Base-by-base conservation (phyloP, 1,284 basidiomycete genomes). In the Ceratorhiza oryzae-sativae region DNA sequence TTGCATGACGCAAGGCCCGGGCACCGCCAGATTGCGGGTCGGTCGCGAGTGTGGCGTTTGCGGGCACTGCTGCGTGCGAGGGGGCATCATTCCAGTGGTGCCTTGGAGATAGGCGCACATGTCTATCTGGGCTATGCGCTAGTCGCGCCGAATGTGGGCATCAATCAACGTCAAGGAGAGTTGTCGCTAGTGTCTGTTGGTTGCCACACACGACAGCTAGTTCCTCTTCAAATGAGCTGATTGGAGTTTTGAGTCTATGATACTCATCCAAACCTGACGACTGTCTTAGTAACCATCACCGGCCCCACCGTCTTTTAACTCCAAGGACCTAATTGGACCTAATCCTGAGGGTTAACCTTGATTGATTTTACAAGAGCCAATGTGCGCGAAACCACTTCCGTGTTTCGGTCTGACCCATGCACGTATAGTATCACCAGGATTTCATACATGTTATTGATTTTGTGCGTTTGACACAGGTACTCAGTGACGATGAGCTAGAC, bases 11-110 rank as follows among this genome's bases (percentile, higher is more conserved):
- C 55, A 23, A 45, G 42, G 42, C 42, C 42, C 42, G n/a, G 5
- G 55, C 55, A 58, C n/a, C n/a, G n/a, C n/a, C n/a, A n/a, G n/a
- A n/a, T 58, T 5, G 30, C 15, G 10, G 32, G 20, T 27, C 15
- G 53, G 53, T 55, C 27, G 53, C 20, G 53, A 55, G 13, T 27
- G 53, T 55, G 53, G 53, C 30, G 53, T 55, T 55, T 32, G 53
- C 30, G 53, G 53, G 10, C 30, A 55, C 1, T 13, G n/a, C n/a
- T n/a, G 13, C 12, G 51, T 32, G 23, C 27, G 12, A 20, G 34
- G 23, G 23, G 25, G 30, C 13, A 32, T 32, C 48, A 23, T 27
- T 51, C 23, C 15, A 8, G 10, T 6, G 25, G 27, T 34, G 32
- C 53, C 53, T 55, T 34, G 53, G 25, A 13, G 32, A 55, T 55